These are phyloP conservation scores for Sporisorium iseilematis-ciliati DNA, from an alignment of 1,284 basidiomycete genomes.

Conservation along the genomic window DNA sequence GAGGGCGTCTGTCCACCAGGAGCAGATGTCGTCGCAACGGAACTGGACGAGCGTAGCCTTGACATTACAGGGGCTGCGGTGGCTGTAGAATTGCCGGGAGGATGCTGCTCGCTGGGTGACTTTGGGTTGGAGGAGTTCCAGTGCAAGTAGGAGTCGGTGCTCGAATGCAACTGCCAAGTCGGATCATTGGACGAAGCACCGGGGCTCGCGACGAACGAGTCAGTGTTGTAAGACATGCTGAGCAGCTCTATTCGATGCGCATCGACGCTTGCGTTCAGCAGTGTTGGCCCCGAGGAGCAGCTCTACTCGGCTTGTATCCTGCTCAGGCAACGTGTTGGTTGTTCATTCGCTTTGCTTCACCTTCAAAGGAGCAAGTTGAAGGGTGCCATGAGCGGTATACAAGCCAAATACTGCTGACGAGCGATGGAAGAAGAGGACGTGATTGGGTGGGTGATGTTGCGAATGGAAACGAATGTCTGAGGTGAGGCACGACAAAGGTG, in stretches of 20 bases:
- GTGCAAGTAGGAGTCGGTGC: slow-evolving; percentile 47
- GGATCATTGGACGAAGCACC: slow-evolving; percentile 17
- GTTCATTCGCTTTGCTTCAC: slow-evolving; percentile 1
- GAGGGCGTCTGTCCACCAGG: slow-evolving; percentile 15
- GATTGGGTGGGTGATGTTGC: neutral
- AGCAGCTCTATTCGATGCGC: neutral
- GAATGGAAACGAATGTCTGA: neutral
- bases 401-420: neutral
- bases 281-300: slow-evolving; percentile 5
- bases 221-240: slow-evolving; percentile 42
- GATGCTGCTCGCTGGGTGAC: slow-evolving; percentile 15
- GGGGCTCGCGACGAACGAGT: slow-evolving; percentile 33
- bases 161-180: slow-evolving; percentile 42
- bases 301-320: slow-evolving; percentile 3
- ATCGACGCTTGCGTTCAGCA: neutral
- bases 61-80: slow-evolving; percentile 19
- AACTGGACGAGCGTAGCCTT: slow-evolving; percentile 25
- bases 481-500: neutral
- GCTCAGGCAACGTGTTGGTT: neutral
- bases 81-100: slow-evolving; percentile 4
- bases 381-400: neutral
- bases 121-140: slow-evolving; percentile 24
- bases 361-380: neutral
- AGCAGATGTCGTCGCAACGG: slow-evolving; percentile 8
- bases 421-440: neutral